A percentile compares a stretch with the other conserved stretches of the same genome.
Evolutionary conservation across 345 rosid genomes (phyloP).

Genomic region (Stellera chamaejasme): DNA sequence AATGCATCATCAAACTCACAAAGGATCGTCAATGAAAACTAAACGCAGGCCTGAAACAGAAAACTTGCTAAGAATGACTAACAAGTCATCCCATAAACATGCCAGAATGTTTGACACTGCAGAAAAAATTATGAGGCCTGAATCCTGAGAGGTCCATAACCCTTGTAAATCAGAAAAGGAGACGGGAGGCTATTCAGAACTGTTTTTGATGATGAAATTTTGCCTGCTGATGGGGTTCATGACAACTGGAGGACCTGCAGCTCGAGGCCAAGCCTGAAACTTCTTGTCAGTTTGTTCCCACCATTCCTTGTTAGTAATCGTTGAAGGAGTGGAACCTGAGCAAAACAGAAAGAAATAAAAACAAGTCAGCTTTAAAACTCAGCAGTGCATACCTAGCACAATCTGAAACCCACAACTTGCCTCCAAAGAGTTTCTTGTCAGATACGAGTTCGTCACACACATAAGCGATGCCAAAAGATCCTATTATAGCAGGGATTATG

Average conservation of each 20-base stretch:
- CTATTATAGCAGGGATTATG: constrained; percentile 48
- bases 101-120: too few relatives aligned
- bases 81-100: too few relatives aligned
- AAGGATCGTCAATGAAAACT: too few relatives aligned
- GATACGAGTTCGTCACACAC: constrained; percentile 40
- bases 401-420: constrained; percentile 22
- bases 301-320: constrained; percentile 70
- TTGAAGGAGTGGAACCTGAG: constrained; percentile 66
- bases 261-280: constrained; percentile 96
- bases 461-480: constrained; percentile 61
- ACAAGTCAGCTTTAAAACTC: not conserved
- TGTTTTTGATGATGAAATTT: constrained; percentile 69
- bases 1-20: too few relatives aligned
- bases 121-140: too few relatives aligned
- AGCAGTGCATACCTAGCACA: not conserved
- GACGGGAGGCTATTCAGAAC: constrained; percentile 10
- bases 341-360: not conserved
- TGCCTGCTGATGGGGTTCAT: constrained; percentile 94
- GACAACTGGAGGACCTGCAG: constrained; percentile 89
- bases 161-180: too few relatives aligned
- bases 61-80: too few relatives aligned
- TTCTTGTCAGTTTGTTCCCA: constrained; percentile 83
- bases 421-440: constrained; percentile 81
- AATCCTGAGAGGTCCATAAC: too few relatives aligned
- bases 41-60: too few relatives aligned